phyloP scores from a whole-genome alignment of 1,284 basidiomycete species.

The Heterobasidion parviporum region DNA sequence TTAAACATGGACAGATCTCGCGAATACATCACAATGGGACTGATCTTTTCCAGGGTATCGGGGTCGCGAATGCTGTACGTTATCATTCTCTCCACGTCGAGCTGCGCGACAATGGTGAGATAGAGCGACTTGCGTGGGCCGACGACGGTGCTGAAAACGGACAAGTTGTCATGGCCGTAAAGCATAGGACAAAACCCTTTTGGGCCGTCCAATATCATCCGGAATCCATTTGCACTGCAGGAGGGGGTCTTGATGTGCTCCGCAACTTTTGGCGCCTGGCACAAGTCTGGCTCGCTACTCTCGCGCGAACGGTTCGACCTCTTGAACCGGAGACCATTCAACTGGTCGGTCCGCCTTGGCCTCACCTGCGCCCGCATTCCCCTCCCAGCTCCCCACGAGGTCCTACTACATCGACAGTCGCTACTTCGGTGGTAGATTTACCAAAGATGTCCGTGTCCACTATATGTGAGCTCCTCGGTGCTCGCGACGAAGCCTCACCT shows the following conservation, averaged over 20 bases:
- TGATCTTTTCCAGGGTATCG: constrained; percentile 59
- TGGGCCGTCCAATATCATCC: constrained; percentile 98
- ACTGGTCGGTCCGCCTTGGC: constrained; percentile 47
- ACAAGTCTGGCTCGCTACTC: constrained; percentile 38
- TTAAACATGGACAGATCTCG: constrained; percentile 82
- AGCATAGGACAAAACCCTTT: constrained; percentile 65
- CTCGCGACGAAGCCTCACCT: constrained; percentile 43
- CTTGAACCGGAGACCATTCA: constrained; percentile 31
- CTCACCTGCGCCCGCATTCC: constrained; percentile 24
- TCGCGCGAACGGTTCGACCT: constrained; percentile 26
- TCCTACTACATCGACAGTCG: constrained; percentile 21
- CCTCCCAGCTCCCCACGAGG: constrained; percentile 4
- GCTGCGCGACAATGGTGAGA: constrained; percentile 30
- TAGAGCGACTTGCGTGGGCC: constrained; percentile 62
- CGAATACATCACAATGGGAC: constrained; percentile 45
- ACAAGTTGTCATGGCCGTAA: constrained; percentile 59
- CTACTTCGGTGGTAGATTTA: constrained; percentile 32
- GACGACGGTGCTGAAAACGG: constrained; percentile 61
- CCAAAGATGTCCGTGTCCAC: constrained; percentile 31
- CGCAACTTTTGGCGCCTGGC: constrained; percentile 67
- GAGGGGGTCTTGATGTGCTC: constrained; percentile 56
- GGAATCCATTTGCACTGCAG: constrained; percentile 66
- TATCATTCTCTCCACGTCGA: constrained; percentile 75
- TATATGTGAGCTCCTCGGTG: constrained; percentile 57
- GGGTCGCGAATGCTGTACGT: constrained; percentile 66